phyloP scores from a whole-genome alignment of 2,329 filamentous ascomycete genomes.

The Thielaviopsis ethacetica region DNA sequence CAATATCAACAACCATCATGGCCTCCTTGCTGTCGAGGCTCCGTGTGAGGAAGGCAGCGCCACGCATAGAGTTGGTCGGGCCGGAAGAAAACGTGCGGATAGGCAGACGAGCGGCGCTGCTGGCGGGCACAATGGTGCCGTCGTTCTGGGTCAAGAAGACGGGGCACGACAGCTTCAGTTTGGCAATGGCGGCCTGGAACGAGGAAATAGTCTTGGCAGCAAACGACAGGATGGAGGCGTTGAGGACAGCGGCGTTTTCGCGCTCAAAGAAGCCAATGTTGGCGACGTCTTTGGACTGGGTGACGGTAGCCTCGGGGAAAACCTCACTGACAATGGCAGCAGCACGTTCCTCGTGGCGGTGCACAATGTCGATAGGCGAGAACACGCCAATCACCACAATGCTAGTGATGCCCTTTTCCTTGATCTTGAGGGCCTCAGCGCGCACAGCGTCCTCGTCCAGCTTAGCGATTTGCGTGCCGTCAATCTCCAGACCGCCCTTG shows the following conservation, averaged over 20 bases:
- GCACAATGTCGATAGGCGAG: slow-evolving; percentile 33
- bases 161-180: slow-evolving; percentile 33
- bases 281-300: slow-evolving; percentile 34
- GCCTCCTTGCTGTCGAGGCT: slow-evolving; percentile 22
- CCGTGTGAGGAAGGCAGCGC: slow-evolving; percentile 41
- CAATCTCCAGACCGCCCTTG: slow-evolving; percentile 35
- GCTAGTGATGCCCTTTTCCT: slow-evolving; percentile 26
- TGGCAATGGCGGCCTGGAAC: slow-evolving; percentile 35
- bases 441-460: slow-evolving; percentile 27
- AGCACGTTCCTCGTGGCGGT: slow-evolving; percentile 32
- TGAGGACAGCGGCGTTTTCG: slow-evolving; percentile 49
- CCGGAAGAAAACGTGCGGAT: slow-evolving; percentile 47
- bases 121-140: slow-evolving; percentile 39
- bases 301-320: slow-evolving; percentile 25
- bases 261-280: slow-evolving; percentile 41
- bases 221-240: slow-evolving; percentile 43
- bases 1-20: slow-evolving; percentile 47
- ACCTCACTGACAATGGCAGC: slow-evolving; percentile 23
- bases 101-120: slow-evolving; percentile 36
- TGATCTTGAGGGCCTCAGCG: slow-evolving; percentile 23
- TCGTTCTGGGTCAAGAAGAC: slow-evolving; percentile 49
- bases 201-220: slow-evolving; percentile 38
- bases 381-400: slow-evolving; percentile 35
- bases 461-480: slow-evolving; percentile 29
- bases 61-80: slow-evolving; percentile 46